These are phyloP conservation scores for Chimonanthus salicifolius DNA, from an alignment of 164 flowering plant genomes.

Conservation along the genomic window DNA sequence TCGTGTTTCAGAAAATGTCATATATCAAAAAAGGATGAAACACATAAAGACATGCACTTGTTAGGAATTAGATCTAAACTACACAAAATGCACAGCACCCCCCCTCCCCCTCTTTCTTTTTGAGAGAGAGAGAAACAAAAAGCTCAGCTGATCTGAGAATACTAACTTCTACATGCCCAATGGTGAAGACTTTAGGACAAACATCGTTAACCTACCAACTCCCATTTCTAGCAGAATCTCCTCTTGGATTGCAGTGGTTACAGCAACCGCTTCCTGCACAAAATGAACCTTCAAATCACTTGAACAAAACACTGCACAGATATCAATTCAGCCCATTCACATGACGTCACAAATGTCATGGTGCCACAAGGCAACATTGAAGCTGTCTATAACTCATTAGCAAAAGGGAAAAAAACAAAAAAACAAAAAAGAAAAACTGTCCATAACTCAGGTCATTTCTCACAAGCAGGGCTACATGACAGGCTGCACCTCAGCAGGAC, in stretches of 20 bases:
- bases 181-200: neutral
- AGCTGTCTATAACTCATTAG: neutral
- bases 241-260: conserved; percentile 83
- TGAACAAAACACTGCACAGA: neutral
- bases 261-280: conserved; percentile 83
- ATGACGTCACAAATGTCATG: neutral
- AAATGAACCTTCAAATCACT: conserved; percentile 3
- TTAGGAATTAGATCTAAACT: too few species aligned
- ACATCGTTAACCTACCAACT: conserved; percentile 44
- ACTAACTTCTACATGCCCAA: neutral
- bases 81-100: too few species aligned
- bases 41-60: too few species aligned
- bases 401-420: neutral
- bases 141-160: neutral
- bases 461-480: too few species aligned
- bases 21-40: too few species aligned
- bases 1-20: too few species aligned
- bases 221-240: conserved; percentile 87
- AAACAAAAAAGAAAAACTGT: neutral
- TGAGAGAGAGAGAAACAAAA: too few species aligned
- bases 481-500: too few species aligned
- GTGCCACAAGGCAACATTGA: neutral
- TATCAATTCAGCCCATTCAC: neutral
- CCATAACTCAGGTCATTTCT: neutral
- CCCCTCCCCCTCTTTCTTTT: too few species aligned